Evolutionary conservation across 2,329 filamentous ascomycete species (phyloP), one percentile per base, ranked within the genome.

Genomic region (Fusarium piperis): DNA sequence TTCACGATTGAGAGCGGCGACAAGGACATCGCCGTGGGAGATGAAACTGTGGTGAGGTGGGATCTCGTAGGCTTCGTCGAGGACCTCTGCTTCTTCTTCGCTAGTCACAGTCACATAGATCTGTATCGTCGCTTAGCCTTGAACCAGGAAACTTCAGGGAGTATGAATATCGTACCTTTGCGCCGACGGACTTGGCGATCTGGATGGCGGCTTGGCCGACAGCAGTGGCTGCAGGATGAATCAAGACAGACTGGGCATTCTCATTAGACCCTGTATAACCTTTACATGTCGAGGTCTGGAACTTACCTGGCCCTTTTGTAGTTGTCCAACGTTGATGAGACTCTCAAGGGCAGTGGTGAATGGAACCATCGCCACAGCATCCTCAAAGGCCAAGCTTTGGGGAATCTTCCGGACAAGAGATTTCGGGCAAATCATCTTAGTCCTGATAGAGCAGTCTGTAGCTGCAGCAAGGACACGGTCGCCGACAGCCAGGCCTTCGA

Each of bases 31-130:
- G n/a, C 55, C 36, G 23, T 44, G 36, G 44, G 32, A 61, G 32
- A 32, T 56, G 23, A 65, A 65, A 12, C 56, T 62, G 52, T 59
- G 62, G 32, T 52, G 36, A 52, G 33, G 38, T 15, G 57, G 57
- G 39, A 65, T 61, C 11, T 36, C 48, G 39, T 39, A 55, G n/a
- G 52, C 44, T n/a, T 56, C 30, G 18, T 55, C 32, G 48, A 53
- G 52, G 11, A 60, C 23, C 36, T 62, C 57, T 32, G 46, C 46
- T 23, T 62, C 57, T 36, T 44, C 41, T 30, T 52, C 6, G 18
- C 26, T 52, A 7, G 41, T 20, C 13, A 61, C 48, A 6, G 62
- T 65, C 16, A 26, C 39, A 41, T 62, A 65, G 11, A 65, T 23
- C 48, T 52, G 56, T 48, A 9, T 4, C 12, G 16, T 28, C 6